Percentiles rank a stretch among this genome's conserved stretches.
These are phyloP conservation scores for Wickerhamomyces strasburgensis DNA, from an alignment of 805 yeast species.

Conservation along the genomic window DNA sequence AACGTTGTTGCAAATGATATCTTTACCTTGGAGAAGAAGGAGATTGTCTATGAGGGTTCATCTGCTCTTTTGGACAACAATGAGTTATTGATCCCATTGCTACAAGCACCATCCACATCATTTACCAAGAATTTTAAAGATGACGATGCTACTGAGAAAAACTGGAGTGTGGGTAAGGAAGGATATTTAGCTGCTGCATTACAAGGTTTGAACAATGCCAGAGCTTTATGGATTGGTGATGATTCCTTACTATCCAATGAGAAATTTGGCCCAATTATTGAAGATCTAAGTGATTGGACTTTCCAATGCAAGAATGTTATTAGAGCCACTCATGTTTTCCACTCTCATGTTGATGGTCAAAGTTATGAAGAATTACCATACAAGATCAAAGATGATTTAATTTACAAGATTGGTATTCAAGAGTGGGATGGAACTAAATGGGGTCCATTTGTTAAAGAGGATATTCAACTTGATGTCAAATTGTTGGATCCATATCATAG, in stretches of 20 bases:
- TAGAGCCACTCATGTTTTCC: slow-evolving; percentile 48
- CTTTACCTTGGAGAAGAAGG: slow-evolving; percentile 21
- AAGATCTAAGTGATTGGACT: slow-evolving; percentile 60
- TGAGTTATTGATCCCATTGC: slow-evolving; percentile 64
- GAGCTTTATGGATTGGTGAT: slow-evolving; percentile 81
- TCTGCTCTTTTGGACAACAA: slow-evolving; percentile 69
- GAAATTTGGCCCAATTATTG: slow-evolving; percentile 33
- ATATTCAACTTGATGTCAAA: slow-evolving; percentile 75
- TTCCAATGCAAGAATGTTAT: slow-evolving; percentile 66
- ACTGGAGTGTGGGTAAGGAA: slow-evolving; percentile 82
- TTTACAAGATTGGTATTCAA: slow-evolving; percentile 44
- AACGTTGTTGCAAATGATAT: slow-evolving; percentile 16
- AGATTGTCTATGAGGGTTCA: slow-evolving; percentile 42
- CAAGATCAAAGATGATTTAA: slow-evolving; percentile 69
- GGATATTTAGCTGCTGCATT: slow-evolving; percentile 70
- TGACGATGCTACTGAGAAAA: slow-evolving; percentile 37
- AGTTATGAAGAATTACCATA: slow-evolving; percentile 45
- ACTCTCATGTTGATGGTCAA: slow-evolving; percentile 42
- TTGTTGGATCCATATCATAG: slow-evolving; percentile 97
- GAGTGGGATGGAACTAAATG: slow-evolving; percentile 54
- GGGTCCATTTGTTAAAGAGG: slow-evolving; percentile 61
- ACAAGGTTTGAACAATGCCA: slow-evolving; percentile 75
- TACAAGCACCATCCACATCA: slow-evolving; percentile 62
- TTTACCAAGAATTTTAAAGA: slow-evolving; percentile 47
- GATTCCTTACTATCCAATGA: slow-evolving; percentile 44